These are phyloP conservation scores for Rhizopogon rudus DNA, from an alignment of 768 basidiomycete genomes.

Conservation along the genomic window DNA sequence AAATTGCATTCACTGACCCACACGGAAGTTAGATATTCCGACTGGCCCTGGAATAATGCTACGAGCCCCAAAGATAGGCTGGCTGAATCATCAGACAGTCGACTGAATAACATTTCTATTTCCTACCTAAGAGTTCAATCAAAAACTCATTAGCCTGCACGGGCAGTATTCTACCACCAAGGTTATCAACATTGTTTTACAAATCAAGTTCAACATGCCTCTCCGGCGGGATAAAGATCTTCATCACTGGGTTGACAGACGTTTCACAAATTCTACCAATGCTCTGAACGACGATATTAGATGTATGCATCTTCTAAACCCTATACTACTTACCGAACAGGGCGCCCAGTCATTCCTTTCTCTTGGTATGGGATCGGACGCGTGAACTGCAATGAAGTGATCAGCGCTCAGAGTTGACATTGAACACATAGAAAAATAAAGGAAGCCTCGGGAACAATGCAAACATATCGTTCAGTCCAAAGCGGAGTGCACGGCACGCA, in stretches of 20 bases:
- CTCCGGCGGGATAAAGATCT: neutral
- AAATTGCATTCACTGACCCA: no score
- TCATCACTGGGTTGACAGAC: constrained; percentile 11
- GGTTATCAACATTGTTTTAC: no score
- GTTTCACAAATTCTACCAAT: constrained; percentile 27
- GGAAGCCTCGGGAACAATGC: no score
- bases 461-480: neutral
- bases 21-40: no score
- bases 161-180: no score
- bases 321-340: constrained; percentile 54
- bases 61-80: no score
- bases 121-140: no score
- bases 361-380: constrained; percentile 57
- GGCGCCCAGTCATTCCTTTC: constrained; percentile 76
- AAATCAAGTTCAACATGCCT: no score
- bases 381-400: constrained; percentile 34
- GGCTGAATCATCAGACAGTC: no score
- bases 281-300: constrained; percentile 17
- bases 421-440: neutral
- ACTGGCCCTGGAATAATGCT: no score
- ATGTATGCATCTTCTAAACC: neutral
- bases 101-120: no score
- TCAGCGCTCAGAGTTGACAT: neutral
- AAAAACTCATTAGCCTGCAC: no score
- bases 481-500: constrained; percentile 28